Evolutionary conservation across 805 yeast species (phyloP).

Genomic region (Cyberlindnera maritima): DNA sequence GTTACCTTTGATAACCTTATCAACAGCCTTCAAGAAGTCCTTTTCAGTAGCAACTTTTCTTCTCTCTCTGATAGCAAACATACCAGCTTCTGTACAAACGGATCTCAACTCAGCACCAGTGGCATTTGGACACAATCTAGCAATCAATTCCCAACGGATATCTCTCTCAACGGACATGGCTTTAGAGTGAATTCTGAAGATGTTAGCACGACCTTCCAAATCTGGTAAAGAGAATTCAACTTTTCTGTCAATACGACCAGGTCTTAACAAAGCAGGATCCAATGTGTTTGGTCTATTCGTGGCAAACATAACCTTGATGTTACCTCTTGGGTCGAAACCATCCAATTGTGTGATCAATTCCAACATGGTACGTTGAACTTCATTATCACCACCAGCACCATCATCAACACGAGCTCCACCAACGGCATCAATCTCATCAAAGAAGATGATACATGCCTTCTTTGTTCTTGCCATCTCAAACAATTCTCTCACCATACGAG

Average conservation of each 20-base stretch:
- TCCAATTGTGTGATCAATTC: conserved; percentile 96
- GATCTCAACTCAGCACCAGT: conserved; percentile 99
- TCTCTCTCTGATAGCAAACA: conserved; percentile 98
- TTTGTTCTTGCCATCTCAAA: conserved; percentile 99
- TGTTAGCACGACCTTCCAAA: conserved; percentile 96
- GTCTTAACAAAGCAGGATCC: conserved; percentile 96
- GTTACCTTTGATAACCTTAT: conserved; percentile 97
- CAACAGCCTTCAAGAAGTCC: conserved; percentile 96
- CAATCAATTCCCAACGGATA: conserved; percentile 97
- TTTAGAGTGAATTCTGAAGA: conserved; percentile 94
- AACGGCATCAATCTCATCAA: conserved; percentile 98
- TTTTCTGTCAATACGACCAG: conserved; percentile 98
- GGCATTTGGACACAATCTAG: conserved; percentile 95
- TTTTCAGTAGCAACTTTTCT: conserved; percentile 98
- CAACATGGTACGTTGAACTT: conserved; percentile 98
- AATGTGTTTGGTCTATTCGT: conserved; percentile 97
- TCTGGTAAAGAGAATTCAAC: conserved; percentile 97
- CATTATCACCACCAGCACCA: conserved; percentile 99
- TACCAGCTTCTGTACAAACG: conserved; percentile 99
- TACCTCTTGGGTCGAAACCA: conserved; percentile 98
- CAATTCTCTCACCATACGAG: conserved; percentile 97
- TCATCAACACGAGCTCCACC: conserved; percentile 99
- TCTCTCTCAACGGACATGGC: conserved; percentile 97
- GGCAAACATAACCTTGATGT: conserved; percentile 98
- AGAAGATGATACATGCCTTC: conserved; percentile 96